Conservation (phyloP, 1,139 yeast genomes). For the Hyphopichia pseudoburtonii region DNA sequence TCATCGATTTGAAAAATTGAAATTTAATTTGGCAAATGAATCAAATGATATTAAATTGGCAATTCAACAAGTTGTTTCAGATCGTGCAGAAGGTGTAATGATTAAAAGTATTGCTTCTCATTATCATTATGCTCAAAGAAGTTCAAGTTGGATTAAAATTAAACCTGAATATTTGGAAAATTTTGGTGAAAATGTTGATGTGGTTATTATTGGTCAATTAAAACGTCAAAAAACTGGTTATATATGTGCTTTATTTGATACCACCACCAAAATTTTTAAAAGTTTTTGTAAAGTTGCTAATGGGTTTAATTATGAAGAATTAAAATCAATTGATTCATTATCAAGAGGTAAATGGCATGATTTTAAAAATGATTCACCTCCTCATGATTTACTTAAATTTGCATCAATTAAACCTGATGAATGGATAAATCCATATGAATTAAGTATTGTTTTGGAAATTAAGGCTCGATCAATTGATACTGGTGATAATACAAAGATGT, state of each 20-base stretch:
- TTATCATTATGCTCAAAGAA: slow-evolving; percentile 62
- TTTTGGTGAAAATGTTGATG: slow-evolving; percentile 83
- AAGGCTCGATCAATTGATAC: slow-evolving; percentile 75
- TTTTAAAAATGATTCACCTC: slow-evolving; percentile 37
- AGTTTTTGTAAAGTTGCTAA: slow-evolving; percentile 84
- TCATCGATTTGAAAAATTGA: slow-evolving; percentile 57
- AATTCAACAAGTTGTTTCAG: slow-evolving; percentile 57
- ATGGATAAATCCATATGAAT: slow-evolving; percentile 76
- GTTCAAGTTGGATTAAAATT: slow-evolving; percentile 74
- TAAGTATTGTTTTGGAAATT: slow-evolving; percentile 76
- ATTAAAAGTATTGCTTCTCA: slow-evolving; percentile 62
- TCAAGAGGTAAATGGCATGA: slow-evolving; percentile 66
- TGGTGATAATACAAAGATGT: slow-evolving; percentile 45
- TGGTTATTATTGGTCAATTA: slow-evolving; percentile 74
- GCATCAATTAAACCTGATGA: slow-evolving; percentile 63
- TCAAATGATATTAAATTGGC: slow-evolving; percentile 56
- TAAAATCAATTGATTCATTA: slow-evolving; percentile 53
- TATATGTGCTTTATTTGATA: slow-evolving; percentile 65
- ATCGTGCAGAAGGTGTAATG: slow-evolving; percentile 79
- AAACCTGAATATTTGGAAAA: slow-evolving; percentile 89
- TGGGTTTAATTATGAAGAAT: slow-evolving; percentile 71
- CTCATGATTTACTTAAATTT: slow-evolving; percentile 48
- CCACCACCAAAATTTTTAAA: slow-evolving; percentile 27
- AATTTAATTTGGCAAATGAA: slow-evolving; percentile 41
- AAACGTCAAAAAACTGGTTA: slow-evolving; percentile 74